Evolutionary conservation across 805 yeast species (phyloP), one percentile per base, ranked within the genome.

Genomic region (Hanseniaspora vineae): DNA sequence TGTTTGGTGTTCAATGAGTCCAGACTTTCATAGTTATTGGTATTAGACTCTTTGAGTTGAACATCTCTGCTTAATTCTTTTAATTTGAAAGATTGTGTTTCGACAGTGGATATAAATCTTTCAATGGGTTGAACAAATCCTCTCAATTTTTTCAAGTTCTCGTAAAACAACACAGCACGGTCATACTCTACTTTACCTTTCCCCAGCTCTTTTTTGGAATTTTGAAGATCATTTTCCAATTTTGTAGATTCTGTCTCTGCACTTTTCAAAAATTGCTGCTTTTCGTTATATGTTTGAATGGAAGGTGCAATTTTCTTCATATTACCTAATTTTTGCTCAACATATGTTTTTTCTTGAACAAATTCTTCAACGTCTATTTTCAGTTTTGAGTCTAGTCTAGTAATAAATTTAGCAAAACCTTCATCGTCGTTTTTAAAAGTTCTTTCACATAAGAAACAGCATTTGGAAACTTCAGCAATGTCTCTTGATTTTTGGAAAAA

Each of bases 371-470:
- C 44, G 18, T 49, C 49, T 13, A 39, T 44, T 13, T 37, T 32
- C 12, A 48, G 31, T 54, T 49, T 35, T 45, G 44, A 6, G 42
- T 44, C 29, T 23, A 46, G 17, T 46, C 49, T 19, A 19, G 44
- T 31, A 45, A 43, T 17, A 47, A 40, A 31, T 11, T 31, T n/a
- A 11, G 40, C 19, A 20, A 48, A 31, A 3, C 46, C 42, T 11
- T 44, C 42, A 6, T 20, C 18, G n/a, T 42, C 44, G 2, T 31
- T 17, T 29, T 35, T 37, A 62, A 88, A 84, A 12, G 72, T 68
- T 45, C 95, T 70, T 17, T 76, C 75, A 61, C 97, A 90, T 42
- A 89, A 66, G 42, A 80, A 66, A 62, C 97, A 90, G 44, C 75
- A 69, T 11, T 78, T 71, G 9, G 73, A 70, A 3, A 59, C 56